A percentile compares a stretch with the other conserved stretches of the same genome.
Conservation (phyloP, 148 eudicot genomes). For the Camellia japonica region DNA sequence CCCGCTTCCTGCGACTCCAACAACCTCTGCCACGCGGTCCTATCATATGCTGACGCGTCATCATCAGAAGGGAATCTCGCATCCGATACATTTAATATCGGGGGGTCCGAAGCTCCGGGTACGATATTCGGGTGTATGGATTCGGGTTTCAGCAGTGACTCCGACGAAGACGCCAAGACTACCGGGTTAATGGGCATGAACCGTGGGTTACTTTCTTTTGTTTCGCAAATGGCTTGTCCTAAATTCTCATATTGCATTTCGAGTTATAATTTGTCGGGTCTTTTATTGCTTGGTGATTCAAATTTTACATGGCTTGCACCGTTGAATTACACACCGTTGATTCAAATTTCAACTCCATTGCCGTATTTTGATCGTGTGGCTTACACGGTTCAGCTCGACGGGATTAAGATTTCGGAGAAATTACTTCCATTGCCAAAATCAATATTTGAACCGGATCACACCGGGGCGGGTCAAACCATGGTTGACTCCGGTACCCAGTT, state of each 20-base stretch:
- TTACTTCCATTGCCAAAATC: slow-evolving; percentile 51
- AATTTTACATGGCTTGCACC: slow-evolving; percentile 32
- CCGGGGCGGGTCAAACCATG: slow-evolving; percentile 78
- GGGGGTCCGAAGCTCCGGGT: slow-evolving; percentile 19
- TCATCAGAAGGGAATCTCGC: slow-evolving; percentile 40
- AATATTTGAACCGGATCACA: slow-evolving; percentile 60
- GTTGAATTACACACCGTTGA: slow-evolving; percentile 62
- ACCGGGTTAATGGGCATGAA: slow-evolving; percentile 47
- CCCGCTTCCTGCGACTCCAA: slow-evolving; percentile 38
- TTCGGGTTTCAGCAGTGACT: slow-evolving; percentile 35
- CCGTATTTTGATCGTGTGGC: slow-evolving; percentile 67
- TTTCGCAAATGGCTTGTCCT: slow-evolving; percentile 31
- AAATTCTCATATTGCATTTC: slow-evolving; percentile 45
- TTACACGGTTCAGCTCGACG: slow-evolving; percentile 65
- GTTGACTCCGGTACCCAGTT: slow-evolving; percentile 66
- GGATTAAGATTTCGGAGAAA: slow-evolving; percentile 53
- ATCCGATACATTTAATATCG: slow-evolving; percentile 30
- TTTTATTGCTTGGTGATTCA: slow-evolving; percentile 35
- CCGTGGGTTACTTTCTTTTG: slow-evolving; percentile 33
- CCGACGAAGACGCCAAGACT: slow-evolving; percentile 37
- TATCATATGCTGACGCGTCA: slow-evolving; percentile 45
- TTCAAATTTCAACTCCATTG: slow-evolving; percentile 50
- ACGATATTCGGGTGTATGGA: slow-evolving; percentile 42
- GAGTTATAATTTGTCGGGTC: slow-evolving; percentile 29
- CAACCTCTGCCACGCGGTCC: slow-evolving; percentile 37